phyloP scores from a whole-genome alignment of 768 basidiomycete species.

The Lactarius trivialis region DNA sequence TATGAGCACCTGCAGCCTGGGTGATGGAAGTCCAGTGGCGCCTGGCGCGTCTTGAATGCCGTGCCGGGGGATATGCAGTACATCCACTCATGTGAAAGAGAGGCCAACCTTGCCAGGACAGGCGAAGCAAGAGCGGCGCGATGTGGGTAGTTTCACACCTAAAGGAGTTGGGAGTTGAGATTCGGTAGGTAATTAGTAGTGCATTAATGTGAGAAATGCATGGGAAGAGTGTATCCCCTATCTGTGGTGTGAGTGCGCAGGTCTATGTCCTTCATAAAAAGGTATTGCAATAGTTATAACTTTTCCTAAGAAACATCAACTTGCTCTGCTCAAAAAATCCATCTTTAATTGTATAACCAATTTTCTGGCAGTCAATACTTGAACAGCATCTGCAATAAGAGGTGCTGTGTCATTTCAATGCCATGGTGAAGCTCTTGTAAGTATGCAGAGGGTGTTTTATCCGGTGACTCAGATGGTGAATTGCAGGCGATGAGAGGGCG shows the following conservation, averaged over 20 bases:
- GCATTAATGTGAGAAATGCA: constrained; percentile 29
- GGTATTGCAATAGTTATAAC: constrained; percentile 27
- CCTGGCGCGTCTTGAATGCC: constrained; percentile 40
- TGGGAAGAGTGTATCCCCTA: constrained; percentile 28
- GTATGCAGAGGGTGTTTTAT: constrained; percentile 53
- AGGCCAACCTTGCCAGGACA: constrained; percentile 86
- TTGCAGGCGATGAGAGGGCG: constrained; percentile 31
- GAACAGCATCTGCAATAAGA: constrained; percentile 82
- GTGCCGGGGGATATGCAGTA: constrained; percentile 59
- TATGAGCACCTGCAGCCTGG: constrained; percentile 46
- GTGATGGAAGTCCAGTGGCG: constrained; percentile 53
- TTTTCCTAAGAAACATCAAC: constrained; percentile 87
- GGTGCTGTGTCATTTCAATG: constrained; percentile 87
- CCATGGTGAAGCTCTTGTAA: constrained; percentile 74
- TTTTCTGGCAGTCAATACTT: constrained; percentile 91
- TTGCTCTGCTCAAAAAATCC: constrained; percentile 89
- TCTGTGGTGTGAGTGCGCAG: constrained; percentile 19
- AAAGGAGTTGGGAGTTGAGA: constrained; percentile 71
- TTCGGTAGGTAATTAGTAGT: constrained; percentile 64
- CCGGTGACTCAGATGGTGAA: constrained; percentile 12
- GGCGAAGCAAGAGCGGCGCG: constrained; percentile 75
- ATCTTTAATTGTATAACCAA: constrained; percentile 91
- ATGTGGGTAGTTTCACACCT: constrained; percentile 54
- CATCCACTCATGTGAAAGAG: constrained; percentile 87
- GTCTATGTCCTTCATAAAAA: constrained; percentile 13